phyloP scores from a whole-genome alignment of 345 rosid species.

The Lumnitzera littorea region DNA sequence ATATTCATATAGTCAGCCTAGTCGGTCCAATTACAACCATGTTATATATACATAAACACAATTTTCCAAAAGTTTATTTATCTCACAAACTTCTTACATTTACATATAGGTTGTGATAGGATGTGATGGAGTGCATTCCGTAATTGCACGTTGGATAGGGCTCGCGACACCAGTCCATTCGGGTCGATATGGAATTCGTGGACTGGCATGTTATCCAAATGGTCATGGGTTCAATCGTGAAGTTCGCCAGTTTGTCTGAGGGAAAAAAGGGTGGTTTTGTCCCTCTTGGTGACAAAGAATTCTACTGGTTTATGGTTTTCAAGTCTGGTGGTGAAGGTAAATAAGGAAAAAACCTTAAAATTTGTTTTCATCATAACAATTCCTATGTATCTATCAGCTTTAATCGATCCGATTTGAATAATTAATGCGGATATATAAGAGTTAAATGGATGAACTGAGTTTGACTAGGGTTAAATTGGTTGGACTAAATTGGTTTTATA shows the following conservation, averaged over 20 bases:
- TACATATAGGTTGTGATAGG: slow-evolving; percentile 27
- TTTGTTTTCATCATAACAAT: too few relatives aligned
- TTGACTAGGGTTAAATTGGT: too few relatives aligned
- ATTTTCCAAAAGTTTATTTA: slow-evolving; percentile 4
- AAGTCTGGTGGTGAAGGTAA: slow-evolving; percentile 19
- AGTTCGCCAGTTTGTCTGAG: slow-evolving; percentile 8
- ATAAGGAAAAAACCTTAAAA: neutral
- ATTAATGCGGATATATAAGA: too few relatives aligned
- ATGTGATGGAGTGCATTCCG: slow-evolving; percentile 41
- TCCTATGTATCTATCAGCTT: too few relatives aligned
- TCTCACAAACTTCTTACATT: slow-evolving; percentile 17
- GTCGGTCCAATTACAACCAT: too few relatives aligned
- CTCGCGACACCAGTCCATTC: slow-evolving; percentile 17
- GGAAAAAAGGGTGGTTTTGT: slow-evolving; percentile 20
- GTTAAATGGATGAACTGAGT: too few relatives aligned
- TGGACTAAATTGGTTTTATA: too few relatives aligned
- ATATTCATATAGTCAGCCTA: too few relatives aligned
- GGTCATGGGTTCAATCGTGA: slow-evolving; percentile 21
- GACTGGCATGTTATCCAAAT: slow-evolving; percentile 14
- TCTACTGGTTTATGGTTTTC: slow-evolving; percentile 25
- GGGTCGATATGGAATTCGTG: slow-evolving; percentile 27
- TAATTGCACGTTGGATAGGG: slow-evolving; percentile 29
- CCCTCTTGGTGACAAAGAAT: slow-evolving; percentile 19
- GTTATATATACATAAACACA: too few relatives aligned
- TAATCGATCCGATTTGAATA: too few relatives aligned